A percentile compares a stretch with the other conserved stretches of the same genome.
Conservation (phyloP, 2,329 filamentous ascomycete species). For the Drechslerella coelobrocha region DNA sequence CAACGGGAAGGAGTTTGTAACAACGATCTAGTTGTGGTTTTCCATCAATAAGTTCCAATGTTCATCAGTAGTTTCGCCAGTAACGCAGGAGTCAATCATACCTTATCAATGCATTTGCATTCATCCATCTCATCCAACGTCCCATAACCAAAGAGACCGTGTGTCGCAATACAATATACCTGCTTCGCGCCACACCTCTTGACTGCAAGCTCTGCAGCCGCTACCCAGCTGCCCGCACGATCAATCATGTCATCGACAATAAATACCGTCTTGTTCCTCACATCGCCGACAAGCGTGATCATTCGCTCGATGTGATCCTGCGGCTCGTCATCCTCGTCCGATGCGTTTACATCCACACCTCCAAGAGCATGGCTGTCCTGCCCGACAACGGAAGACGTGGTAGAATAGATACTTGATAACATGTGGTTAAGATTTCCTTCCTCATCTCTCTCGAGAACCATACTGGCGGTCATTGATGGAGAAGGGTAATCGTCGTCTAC, state of each 20-base stretch:
- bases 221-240: conserved; percentile 95
- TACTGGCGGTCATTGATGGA: conserved; percentile 69
- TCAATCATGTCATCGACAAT: conserved; percentile 99
- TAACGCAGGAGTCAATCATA: not conserved
- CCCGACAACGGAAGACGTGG: conserved; percentile 76
- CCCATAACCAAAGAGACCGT: conserved; percentile 90
- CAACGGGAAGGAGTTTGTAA: conserved; percentile 97
- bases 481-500: conserved; percentile 93
- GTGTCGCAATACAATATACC: conserved; percentile 97
- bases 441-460: conserved; percentile 62
- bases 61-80: not conserved
- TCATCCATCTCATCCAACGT: conserved; percentile 87
- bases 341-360: conserved; percentile 81
- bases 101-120: conserved; percentile 87
- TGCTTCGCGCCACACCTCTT: conserved; percentile 90
- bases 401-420: conserved; percentile 78
- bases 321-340: conserved; percentile 93
- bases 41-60: not conserved
- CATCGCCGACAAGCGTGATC: conserved; percentile 96
- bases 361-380: conserved; percentile 75
- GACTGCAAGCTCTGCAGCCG: conserved; percentile 92
- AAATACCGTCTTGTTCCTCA: conserved; percentile 84
- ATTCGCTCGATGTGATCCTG: conserved; percentile 85
- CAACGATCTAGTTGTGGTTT: conserved; percentile 69
- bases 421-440: conserved; percentile 77